phyloP scores from a whole-genome alignment of 352 stramenopile species.

The Phytophthora meadii region DNA sequence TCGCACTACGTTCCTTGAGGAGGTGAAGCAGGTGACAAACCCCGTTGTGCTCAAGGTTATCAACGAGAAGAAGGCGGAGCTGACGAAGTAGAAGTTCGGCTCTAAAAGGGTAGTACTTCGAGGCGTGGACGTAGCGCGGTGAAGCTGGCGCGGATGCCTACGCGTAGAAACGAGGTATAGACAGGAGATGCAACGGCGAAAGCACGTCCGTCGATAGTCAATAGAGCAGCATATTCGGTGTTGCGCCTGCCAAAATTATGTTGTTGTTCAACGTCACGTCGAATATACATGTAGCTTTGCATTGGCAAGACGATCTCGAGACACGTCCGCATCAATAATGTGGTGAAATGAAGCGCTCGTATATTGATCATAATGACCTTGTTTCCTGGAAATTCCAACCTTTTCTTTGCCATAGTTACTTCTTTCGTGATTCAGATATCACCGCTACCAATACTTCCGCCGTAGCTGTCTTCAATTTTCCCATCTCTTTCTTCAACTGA shows the following conservation, averaged over 20 bases:
- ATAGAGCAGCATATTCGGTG: constrained; percentile 40
- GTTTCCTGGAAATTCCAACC: no score
- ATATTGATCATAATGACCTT: no score
- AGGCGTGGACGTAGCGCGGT: constrained; percentile 17
- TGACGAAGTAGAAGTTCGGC: constrained; percentile 49
- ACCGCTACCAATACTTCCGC: neutral
- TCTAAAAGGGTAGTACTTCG: constrained; percentile 16
- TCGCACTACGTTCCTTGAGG: constrained; percentile 51
- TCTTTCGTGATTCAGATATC: neutral
- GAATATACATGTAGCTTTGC: neutral
- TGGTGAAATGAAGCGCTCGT: no score
- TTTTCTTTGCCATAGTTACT: neutral
- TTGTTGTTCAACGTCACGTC: constrained; percentile 14
- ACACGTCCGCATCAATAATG: no score
- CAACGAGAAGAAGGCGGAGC: constrained; percentile 65
- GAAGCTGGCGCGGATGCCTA: constrained; percentile 4
- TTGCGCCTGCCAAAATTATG: constrained; percentile 34
- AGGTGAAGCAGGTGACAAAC: constrained; percentile 66
- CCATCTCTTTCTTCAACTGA: neutral
- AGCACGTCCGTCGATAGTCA: constrained; percentile 32
- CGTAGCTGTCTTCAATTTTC: neutral
- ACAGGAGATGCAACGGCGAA: constrained; percentile 29
- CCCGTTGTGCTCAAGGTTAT: constrained; percentile 66
- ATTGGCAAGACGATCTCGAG: no score
- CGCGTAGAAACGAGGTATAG: constrained; percentile 35